A percentile compares a stretch with the other conserved stretches of the same genome.
Conservation (phyloP, 148 eudicot species). For the Drosera capensis region DNA sequence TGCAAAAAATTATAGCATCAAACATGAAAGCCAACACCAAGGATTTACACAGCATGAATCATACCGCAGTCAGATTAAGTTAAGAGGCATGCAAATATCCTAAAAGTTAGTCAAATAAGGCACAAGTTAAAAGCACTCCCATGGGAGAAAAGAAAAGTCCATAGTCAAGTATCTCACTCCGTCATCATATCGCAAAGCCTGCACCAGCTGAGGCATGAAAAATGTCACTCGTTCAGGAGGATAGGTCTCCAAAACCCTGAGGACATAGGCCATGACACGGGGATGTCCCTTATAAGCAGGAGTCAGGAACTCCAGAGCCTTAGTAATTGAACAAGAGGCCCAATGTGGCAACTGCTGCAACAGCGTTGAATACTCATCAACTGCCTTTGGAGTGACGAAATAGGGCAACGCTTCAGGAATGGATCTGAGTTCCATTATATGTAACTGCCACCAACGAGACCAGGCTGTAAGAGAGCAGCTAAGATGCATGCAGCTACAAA, state of each 20-base stretch:
- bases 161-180: slow-evolving; percentile 43
- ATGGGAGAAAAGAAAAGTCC: neutral
- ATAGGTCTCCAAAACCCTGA: slow-evolving; percentile 90
- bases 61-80: too few species aligned
- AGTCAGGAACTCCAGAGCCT: slow-evolving; percentile 81
- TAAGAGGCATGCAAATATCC: too few species aligned
- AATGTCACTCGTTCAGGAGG: slow-evolving; percentile 88
- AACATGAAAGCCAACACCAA: too few species aligned
- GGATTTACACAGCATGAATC: too few species aligned
- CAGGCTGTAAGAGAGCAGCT: too few species aligned
- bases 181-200: slow-evolving; percentile 86
- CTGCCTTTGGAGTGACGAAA: slow-evolving; percentile 88
- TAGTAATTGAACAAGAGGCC: slow-evolving; percentile 97
- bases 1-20: too few species aligned
- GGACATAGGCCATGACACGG: slow-evolving; percentile 91
- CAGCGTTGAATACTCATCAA: slow-evolving; percentile 81
- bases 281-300: slow-evolving; percentile 92
- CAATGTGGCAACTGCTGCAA: slow-evolving; percentile 97
- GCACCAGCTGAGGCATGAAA: slow-evolving; percentile 98
- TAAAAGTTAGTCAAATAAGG: too few species aligned
- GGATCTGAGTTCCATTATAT: slow-evolving; percentile 82
- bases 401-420: slow-evolving; percentile 87
- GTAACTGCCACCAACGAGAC: slow-evolving; percentile 68
- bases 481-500: too few species aligned
- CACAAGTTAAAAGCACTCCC: too few species aligned